Evolutionary conservation across 1,284 basidiomycete species (phyloP).

Genomic region (Vanrija sp.): DNA sequence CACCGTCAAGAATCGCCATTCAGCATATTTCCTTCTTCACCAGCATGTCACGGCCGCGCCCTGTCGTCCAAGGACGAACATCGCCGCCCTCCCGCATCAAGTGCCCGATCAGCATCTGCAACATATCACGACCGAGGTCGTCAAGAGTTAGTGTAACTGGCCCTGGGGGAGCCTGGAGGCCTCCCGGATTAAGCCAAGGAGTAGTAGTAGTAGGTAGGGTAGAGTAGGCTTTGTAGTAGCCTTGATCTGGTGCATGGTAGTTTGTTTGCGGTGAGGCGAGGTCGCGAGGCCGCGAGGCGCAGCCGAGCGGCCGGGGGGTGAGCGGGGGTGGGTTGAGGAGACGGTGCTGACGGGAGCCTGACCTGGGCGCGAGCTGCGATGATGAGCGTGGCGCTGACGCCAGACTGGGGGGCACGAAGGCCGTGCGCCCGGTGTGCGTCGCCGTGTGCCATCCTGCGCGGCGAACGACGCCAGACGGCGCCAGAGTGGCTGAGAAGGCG

Average conservation of each 20-base stretch:
- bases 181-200: conserved; percentile 5
- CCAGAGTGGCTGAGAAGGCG: too few species aligned
- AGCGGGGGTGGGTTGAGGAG: background rate
- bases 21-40: conserved; percentile 11
- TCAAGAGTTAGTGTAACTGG: conserved; percentile 3
- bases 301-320: background rate
- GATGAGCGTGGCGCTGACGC: background rate
- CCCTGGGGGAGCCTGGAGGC: conserved; percentile 1
- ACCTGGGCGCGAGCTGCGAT: background rate
- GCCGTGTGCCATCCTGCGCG: too few species aligned
- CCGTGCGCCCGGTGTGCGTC: too few species aligned
- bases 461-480: too few species aligned
- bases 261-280: too few species aligned
- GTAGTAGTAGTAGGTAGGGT: conserved; percentile 9
- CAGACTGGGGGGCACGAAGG: background rate
- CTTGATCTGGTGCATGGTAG: conserved; percentile 13
- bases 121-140: conserved; percentile 9
- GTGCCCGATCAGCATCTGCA: conserved; percentile 18
- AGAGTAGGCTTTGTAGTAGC: background rate
- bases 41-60: conserved; percentile 37
- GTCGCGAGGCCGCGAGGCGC: too few species aligned
- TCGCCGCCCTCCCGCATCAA: conserved; percentile 29
- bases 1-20: conserved; percentile 2
- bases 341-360: background rate
- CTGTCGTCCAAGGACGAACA: conserved; percentile 46